Conservation (phyloP, 2,329 filamentous ascomycete species). For the Arthrobotrys pseudoclavata region DNA sequence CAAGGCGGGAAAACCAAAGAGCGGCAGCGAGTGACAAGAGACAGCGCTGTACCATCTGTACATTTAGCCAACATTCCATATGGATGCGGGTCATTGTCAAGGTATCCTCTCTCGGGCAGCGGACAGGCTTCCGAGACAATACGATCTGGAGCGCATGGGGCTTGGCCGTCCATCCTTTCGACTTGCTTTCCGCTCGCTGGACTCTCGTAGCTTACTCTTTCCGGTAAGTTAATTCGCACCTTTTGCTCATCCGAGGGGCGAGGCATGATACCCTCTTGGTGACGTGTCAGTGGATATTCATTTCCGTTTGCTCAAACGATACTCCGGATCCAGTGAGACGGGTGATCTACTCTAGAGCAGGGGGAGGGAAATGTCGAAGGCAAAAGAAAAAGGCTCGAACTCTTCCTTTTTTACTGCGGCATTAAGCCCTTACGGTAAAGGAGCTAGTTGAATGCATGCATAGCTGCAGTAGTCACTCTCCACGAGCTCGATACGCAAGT, state of each 20-base stretch:
- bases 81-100: slow-evolving; percentile 59
- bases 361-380: slow-evolving; percentile 33
- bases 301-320: slow-evolving; percentile 57
- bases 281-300: slow-evolving; percentile 61
- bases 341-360: slow-evolving; percentile 44
- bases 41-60: slow-evolving; percentile 29
- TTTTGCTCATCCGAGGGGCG: slow-evolving; percentile 46
- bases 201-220: slow-evolving; percentile 50
- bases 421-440: slow-evolving; percentile 56
- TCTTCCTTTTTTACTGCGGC: slow-evolving; percentile 45
- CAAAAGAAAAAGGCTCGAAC: slow-evolving; percentile 46
- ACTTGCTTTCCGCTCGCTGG: slow-evolving; percentile 30
- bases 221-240: slow-evolving; percentile 46
- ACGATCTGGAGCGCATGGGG: slow-evolving; percentile 46
- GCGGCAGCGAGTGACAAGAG: slow-evolving; percentile 30
- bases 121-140: slow-evolving; percentile 60
- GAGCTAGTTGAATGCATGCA: slow-evolving; percentile 50
- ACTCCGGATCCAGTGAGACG: slow-evolving; percentile 52
- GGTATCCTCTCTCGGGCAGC: slow-evolving; percentile 58
- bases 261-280: slow-evolving; percentile 60
- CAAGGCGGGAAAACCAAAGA: slow-evolving; percentile 17
- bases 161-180: slow-evolving; percentile 34
- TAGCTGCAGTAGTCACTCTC: slow-evolving; percentile 56
- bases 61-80: slow-evolving; percentile 60
- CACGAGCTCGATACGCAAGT: slow-evolving; percentile 59